These are phyloP conservation scores for Suillus luteus DNA, from an alignment of 768 basidiomycete genomes.

Conservation along the genomic window DNA sequence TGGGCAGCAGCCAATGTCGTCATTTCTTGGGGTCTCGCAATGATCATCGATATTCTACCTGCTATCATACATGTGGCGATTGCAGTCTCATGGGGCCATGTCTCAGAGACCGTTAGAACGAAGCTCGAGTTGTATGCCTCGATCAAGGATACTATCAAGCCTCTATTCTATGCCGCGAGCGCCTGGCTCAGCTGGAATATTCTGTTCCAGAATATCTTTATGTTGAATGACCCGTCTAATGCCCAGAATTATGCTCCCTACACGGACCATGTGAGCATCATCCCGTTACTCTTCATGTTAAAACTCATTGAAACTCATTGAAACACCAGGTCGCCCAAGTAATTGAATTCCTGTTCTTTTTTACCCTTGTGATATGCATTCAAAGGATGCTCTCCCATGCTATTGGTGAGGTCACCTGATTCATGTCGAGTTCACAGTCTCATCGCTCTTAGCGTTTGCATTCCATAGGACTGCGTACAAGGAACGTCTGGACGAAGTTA, in stretches of 20 bases:
- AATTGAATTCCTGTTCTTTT: conserved; percentile 76
- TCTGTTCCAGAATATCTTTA: conserved; percentile 67
- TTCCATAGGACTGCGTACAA: conserved; percentile 80
- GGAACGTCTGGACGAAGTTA: conserved; percentile 66
- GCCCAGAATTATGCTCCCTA: conserved; percentile 57
- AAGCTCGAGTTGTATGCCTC: conserved; percentile 70
- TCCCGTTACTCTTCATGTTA: not conserved
- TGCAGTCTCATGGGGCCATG: conserved; percentile 69
- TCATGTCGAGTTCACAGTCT: conserved; percentile 2
- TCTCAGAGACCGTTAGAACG: conserved; percentile 67
- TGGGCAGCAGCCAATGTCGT: conserved; percentile 80
- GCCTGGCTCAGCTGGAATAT: conserved; percentile 77
- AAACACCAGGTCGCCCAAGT: conserved; percentile 54
- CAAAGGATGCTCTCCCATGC: conserved; percentile 73
- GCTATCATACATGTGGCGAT: conserved; percentile 53
- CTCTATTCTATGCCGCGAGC: conserved; percentile 70
- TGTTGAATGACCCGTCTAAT: conserved; percentile 47
- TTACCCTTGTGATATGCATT: conserved; percentile 59
- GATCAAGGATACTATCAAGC: conserved; percentile 70
- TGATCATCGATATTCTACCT: conserved; percentile 71
- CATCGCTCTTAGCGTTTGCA: conserved; percentile 51
- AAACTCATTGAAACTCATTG: conserved; percentile 2
- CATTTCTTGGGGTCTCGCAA: conserved; percentile 77
- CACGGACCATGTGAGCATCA: conserved; percentile 51
- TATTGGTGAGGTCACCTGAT: conserved; percentile 41